phyloP scores from a whole-genome alignment of 2,329 filamentous ascomycete species.

The Nothomitra cinnamomea region DNA sequence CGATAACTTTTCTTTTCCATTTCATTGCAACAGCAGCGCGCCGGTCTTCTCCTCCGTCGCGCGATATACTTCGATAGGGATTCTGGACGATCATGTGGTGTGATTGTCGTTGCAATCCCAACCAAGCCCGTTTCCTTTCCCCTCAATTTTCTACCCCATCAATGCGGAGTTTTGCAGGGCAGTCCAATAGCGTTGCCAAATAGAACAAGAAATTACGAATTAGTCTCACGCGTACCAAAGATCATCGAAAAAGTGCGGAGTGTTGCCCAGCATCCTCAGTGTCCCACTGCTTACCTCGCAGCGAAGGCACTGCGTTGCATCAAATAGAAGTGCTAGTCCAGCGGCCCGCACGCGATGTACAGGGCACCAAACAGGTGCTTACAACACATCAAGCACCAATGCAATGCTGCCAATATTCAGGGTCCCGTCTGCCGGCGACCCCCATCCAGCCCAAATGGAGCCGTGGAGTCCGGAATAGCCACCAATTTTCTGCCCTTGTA shows the following conservation, averaged over 20 bases:
- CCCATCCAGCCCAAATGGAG: not conserved
- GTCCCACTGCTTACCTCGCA: not conserved
- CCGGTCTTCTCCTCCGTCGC: too few species aligned
- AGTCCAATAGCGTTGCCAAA: not conserved
- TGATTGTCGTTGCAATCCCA: too few species aligned
- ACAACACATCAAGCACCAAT: constrained; percentile 4
- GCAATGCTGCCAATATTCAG: not conserved
- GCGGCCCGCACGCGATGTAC: not conserved
- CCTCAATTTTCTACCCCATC: too few species aligned
- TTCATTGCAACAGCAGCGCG: too few species aligned
- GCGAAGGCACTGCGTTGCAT: not conserved
- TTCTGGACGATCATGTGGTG: too few species aligned
- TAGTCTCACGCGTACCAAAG: not conserved
- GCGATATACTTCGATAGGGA: too few species aligned
- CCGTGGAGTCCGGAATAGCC: not conserved
- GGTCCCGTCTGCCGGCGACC: not conserved
- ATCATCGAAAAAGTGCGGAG: not conserved
- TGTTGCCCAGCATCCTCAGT: not conserved
- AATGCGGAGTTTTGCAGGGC: too few species aligned
- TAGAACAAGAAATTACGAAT: not conserved
- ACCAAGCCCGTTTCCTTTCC: too few species aligned
- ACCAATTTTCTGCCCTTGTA: not conserved
- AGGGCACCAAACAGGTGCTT: not conserved
- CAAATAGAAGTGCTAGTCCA: too few species aligned
- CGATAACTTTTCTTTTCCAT: too few species aligned